Percentiles rank a stretch among this genome's conserved stretches.
phyloP scores from a whole-genome alignment of 805 yeast genomes.

The Saccharomycopsis capsularis region DNA sequence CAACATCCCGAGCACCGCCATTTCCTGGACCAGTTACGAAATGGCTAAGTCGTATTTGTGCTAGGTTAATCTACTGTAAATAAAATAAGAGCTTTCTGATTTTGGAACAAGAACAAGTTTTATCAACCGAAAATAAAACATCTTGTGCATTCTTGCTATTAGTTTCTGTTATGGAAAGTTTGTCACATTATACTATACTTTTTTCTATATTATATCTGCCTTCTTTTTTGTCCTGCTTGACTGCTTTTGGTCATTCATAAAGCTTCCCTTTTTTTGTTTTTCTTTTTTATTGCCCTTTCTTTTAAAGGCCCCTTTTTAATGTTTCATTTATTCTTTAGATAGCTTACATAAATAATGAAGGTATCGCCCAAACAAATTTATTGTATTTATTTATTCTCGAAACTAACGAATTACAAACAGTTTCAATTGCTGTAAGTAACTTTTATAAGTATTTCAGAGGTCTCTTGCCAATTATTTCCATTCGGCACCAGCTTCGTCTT shows the following conservation, averaged over 20 bases:
- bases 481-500: slow-evolving; percentile 1
- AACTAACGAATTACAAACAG: no score
- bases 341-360: no score
- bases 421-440: no score
- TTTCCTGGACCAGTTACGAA: slow-evolving; percentile 96
- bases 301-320: not conserved
- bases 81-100: not conserved
- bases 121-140: no score
- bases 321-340: no score
- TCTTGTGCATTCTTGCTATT: not conserved
- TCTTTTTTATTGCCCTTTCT: not conserved
- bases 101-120: no score
- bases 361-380: no score
- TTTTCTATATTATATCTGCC: not conserved
- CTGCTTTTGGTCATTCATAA: not conserved
- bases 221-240: not conserved
- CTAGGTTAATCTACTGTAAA: no score
- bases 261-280: not conserved
- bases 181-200: not conserved
- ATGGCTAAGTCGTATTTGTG: slow-evolving; percentile 58
- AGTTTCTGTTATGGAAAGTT: not conserved
- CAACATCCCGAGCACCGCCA: slow-evolving; percentile 93
- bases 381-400: no score
- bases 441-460: no score
- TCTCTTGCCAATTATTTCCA: not conserved